These are phyloP conservation scores for Elaeis oleifera DNA, from an alignment of 202 grass and related monocot genomes.

Conservation along the genomic window DNA sequence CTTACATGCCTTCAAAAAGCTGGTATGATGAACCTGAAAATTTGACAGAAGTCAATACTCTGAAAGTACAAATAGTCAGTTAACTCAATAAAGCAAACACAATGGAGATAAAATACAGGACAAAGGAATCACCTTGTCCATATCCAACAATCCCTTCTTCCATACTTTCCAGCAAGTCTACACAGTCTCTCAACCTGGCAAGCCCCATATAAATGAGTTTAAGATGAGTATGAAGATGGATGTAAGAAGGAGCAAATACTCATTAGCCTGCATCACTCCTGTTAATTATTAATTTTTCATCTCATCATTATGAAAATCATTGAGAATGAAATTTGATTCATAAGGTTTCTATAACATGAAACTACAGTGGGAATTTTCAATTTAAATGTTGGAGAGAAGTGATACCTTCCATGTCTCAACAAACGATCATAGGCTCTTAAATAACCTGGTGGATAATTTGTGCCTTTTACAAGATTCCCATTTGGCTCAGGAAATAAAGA, in stretches of 20 bases:
- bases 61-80: neutral
- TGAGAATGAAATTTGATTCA: too few species aligned
- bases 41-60: constrained; percentile 21
- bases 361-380: too few species aligned
- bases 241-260: too few species aligned
- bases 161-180: constrained; percentile 67
- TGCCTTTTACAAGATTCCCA: constrained; percentile 32
- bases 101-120: constrained; percentile 6
- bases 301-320: too few species aligned
- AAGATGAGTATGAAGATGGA: too few species aligned
- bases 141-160: constrained; percentile 62
- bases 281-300: too few species aligned
- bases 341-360: too few species aligned
- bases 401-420: constrained; percentile 71
- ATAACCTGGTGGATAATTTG: constrained; percentile 41
- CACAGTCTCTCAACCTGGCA: constrained; percentile 64
- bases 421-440: constrained; percentile 57
- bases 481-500: constrained; percentile 26
- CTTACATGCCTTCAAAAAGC: constrained; percentile 86
- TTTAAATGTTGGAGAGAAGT: constrained; percentile 7
- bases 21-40: constrained; percentile 82
- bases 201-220: constrained; percentile 1
- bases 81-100: constrained; percentile 9
- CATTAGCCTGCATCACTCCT: too few species aligned
- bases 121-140: constrained; percentile 52